Percentiles rank a stretch among this genome's conserved stretches.
Conservation (phyloP, 805 yeast species). For the Schizosaccharomyces pombe region DNA sequence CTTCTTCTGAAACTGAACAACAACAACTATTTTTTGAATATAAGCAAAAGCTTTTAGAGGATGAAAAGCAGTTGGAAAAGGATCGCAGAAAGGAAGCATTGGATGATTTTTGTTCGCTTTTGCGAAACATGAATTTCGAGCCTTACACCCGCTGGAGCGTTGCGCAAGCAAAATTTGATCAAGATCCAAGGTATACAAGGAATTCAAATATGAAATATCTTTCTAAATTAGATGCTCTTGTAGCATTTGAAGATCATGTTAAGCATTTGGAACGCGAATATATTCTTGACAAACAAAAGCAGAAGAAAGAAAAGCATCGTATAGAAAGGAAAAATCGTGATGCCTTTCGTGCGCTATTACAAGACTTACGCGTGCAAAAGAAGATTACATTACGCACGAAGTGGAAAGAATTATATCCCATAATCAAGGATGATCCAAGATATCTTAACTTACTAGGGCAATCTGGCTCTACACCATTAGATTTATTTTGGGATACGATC, state of each 20-base stretch:
- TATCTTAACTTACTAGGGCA: conserved; percentile 47
- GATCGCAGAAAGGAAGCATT: conserved; percentile 12
- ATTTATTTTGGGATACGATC: conserved; percentile 49
- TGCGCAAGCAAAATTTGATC: conserved; percentile 12
- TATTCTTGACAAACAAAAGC: conserved; percentile 12
- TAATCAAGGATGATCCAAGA: conserved; percentile 29
- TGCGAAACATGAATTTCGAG: conserved; percentile 9
- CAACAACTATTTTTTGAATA: conserved; percentile 1
- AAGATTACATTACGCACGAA: conserved; percentile 26
- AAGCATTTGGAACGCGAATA: conserved; percentile 14
- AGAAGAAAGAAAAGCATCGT: conserved; percentile 23
- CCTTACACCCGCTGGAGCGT: conserved; percentile 20
- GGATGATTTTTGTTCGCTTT: conserved; percentile 6
- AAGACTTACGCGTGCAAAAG: conserved; percentile 15
- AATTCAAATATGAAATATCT: conserved; percentile 13
- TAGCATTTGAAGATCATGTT: conserved; percentile 24
- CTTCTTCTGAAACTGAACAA: not conserved
- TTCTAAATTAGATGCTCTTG: conserved; percentile 35
- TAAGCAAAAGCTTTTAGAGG: not conserved
- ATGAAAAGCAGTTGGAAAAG: conserved; percentile 6
- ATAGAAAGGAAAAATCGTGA: conserved; percentile 45
- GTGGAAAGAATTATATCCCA: conserved; percentile 34
- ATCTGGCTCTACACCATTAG: conserved; percentile 54
- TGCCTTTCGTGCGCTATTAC: conserved; percentile 27
- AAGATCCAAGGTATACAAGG: conserved; percentile 10